Percentiles rank a stretch among this genome's conserved stretches.
Conservation (phyloP, 352 stramenopile species). For the Globisporangium spinosum region DNA sequence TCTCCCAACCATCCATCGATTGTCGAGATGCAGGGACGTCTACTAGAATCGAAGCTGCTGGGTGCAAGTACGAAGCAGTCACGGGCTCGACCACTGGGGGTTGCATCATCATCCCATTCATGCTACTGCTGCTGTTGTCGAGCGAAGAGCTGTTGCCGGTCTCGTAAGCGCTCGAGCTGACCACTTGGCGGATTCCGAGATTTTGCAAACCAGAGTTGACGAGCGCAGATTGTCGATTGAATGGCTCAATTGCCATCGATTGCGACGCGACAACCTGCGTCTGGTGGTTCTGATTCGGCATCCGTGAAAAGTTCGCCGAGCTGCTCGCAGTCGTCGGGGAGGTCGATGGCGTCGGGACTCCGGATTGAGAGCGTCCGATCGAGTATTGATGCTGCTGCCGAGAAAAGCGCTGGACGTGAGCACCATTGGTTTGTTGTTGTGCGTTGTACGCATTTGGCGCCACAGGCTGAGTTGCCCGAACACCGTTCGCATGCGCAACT, state of each 20-base stretch:
- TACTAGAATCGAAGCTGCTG: background rate
- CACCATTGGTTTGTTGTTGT: background rate
- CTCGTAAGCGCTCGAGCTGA: conserved; percentile 18
- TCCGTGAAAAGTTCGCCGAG: background rate
- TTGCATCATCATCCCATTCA: conserved; percentile 1
- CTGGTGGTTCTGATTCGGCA: background rate
- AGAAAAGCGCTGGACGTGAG: background rate
- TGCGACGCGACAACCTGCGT: background rate
- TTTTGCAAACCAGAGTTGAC: conserved; percentile 10
- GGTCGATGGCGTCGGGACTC: background rate
- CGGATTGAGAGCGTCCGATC: background rate
- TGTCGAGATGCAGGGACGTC: background rate
- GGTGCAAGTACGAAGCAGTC: background rate
- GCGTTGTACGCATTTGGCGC: background rate
- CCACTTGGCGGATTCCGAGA: conserved; percentile 13
- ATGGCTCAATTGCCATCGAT: conserved; percentile 16
- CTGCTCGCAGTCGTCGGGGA: background rate
- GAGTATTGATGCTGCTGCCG: background rate
- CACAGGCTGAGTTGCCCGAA: background rate
- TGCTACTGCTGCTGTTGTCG: background rate
- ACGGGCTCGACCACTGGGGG: background rate
- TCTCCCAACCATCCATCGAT: conserved; percentile 1
- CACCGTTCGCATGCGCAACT: background rate
- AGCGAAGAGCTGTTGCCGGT: conserved; percentile 1
- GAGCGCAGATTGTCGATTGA: background rate